These are phyloP conservation scores for Trichoderma afroharzianum DNA, from an alignment of 2,329 filamentous ascomycete species.

Conservation along the genomic window DNA sequence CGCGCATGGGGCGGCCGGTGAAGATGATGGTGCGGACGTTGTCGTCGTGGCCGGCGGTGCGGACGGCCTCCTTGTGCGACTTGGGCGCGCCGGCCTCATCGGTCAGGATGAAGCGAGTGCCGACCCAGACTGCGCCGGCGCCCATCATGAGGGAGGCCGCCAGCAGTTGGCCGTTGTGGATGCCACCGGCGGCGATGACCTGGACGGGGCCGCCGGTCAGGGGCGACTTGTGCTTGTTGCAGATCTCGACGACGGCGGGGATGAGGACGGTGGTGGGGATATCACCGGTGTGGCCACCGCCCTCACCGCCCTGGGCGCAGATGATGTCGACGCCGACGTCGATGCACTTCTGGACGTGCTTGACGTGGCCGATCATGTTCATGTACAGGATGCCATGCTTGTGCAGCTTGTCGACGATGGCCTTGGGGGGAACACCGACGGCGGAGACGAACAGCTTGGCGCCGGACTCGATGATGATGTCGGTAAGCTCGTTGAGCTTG, in stretches of 20 bases:
- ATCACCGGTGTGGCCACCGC: conserved; percentile 93
- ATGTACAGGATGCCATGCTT: conserved; percentile 86
- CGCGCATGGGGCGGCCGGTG: conserved; percentile 90
- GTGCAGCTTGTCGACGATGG: conserved; percentile 87
- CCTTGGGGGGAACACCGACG: conserved; percentile 86
- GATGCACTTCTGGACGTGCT: conserved; percentile 96
- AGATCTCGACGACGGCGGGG: conserved; percentile 81
- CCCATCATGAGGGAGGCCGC: conserved; percentile 91
- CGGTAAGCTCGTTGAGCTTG: conserved; percentile 85
- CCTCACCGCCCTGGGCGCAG: conserved; percentile 97
- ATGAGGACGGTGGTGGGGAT: conserved; percentile 90
- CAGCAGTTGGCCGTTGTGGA: conserved; percentile 87
- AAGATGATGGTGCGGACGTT: conserved; percentile 98
- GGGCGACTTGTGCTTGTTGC: conserved; percentile 76
- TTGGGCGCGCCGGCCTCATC: conserved; percentile 93
- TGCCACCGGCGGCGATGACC: conserved; percentile 88
- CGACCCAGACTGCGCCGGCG: conserved; percentile 90
- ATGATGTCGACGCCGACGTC: conserved; percentile 92
- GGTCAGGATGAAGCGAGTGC: conserved; percentile 89
- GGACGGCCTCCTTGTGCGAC: conserved; percentile 92
- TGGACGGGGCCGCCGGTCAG: conserved; percentile 84
- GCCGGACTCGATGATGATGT: conserved; percentile 88
- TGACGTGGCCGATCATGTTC: conserved; percentile 99
- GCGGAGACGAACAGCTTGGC: conserved; percentile 94
- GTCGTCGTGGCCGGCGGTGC: conserved; percentile 88